Evolutionary conservation across 2,329 filamentous ascomycete genomes (phyloP).

Genomic region (Fusarium albosuccineum): DNA sequence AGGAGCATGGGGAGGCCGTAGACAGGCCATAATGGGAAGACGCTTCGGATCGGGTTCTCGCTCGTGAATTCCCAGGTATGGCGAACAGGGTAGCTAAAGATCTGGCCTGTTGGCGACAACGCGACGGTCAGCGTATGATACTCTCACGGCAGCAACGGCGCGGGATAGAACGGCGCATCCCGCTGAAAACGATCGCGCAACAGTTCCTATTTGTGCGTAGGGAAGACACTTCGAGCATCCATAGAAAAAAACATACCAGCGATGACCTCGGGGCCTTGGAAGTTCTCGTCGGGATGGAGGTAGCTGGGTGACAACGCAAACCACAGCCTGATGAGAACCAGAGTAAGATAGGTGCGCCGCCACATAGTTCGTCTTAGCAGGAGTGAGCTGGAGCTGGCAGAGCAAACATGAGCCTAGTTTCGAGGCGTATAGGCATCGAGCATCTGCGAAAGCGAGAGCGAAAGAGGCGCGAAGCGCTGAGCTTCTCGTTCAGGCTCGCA

Average conservation of each 20-base stretch:
- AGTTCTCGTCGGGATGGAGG: conserved; percentile 98
- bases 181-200: too few relatives aligned
- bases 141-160: conserved; percentile 1
- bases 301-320: conserved; percentile 96
- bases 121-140: conserved; percentile 26
- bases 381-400: conserved; percentile 34
- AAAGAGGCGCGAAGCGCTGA: conserved; percentile 12
- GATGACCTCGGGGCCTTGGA: conserved; percentile 97
- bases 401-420: conserved; percentile 46
- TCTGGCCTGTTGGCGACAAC: conserved; percentile 73
- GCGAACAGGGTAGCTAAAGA: conserved; percentile 91
- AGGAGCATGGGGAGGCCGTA: conserved; percentile 96
- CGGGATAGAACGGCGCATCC: not conserved
- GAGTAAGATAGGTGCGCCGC: conserved; percentile 87
- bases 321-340: conserved; percentile 90
- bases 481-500: conserved; percentile 1
- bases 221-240: conserved; percentile 4
- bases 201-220: conserved; percentile 2
- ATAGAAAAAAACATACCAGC: conserved; percentile 75
- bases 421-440: conserved; percentile 36
- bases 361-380: conserved; percentile 73
- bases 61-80: conserved; percentile 97
- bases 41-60: conserved; percentile 88
- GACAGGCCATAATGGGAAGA: conserved; percentile 95
- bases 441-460: conserved; percentile 27